Evolutionary conservation across 179 eudicot species (phyloP).

Genomic region (Beta macrorhiza): DNA sequence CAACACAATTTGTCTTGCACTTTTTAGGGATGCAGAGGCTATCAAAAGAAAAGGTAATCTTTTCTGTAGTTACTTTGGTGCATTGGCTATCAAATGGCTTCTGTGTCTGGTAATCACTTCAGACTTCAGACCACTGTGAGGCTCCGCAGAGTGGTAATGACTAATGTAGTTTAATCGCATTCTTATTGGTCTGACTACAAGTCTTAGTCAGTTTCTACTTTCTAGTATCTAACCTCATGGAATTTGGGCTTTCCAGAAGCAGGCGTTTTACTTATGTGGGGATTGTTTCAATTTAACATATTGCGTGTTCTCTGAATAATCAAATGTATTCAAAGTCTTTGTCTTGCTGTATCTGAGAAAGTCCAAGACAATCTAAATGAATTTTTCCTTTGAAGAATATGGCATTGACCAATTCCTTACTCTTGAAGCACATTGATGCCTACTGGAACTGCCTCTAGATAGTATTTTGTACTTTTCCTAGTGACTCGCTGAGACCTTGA

Average conservation of each 20-base stretch:
- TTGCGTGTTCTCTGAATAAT: background rate
- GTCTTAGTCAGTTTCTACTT: background rate
- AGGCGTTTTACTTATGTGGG: background rate
- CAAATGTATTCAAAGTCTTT: background rate
- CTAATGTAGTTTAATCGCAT: background rate
- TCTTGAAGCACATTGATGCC: too few relatives aligned
- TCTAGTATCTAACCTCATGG: background rate
- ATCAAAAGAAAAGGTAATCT: conserved; percentile 68
- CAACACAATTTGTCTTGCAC: conserved; percentile 76
- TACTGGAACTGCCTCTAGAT: too few relatives aligned
- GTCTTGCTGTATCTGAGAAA: background rate
- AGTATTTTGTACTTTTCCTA: too few relatives aligned
- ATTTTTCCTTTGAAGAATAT: background rate
- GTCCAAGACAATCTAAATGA: background rate
- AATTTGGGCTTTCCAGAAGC: background rate
- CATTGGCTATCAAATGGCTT: background rate
- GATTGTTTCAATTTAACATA: background rate
- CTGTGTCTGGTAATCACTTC: background rate
- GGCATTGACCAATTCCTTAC: background rate
- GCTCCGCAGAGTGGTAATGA: background rate
- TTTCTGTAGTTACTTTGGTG: conserved; percentile 7
- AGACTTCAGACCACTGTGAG: background rate
- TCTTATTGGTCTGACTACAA: background rate
- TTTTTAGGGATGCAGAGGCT: conserved; percentile 62
- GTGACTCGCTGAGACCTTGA: too few relatives aligned